phyloP scores from a whole-genome alignment of 176 grass and related monocot species.

The Eremochloa ophiuroides region DNA sequence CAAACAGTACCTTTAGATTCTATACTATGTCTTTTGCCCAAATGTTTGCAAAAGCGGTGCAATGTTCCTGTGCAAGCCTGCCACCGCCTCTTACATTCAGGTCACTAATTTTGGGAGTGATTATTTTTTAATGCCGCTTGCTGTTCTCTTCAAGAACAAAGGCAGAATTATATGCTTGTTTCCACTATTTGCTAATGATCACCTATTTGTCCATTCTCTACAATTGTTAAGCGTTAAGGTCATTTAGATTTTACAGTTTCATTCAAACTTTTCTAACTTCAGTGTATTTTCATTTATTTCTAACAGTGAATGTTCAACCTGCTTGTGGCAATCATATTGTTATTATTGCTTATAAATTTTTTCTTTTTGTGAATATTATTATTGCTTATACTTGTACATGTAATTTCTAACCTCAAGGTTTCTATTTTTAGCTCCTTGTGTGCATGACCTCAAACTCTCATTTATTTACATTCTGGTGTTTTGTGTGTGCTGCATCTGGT shows the following conservation, averaged over 20 bases:
- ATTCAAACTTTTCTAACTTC: neutral
- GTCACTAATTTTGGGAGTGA: neutral
- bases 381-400: neutral
- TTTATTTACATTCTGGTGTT: neutral
- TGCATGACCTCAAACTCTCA: neutral
- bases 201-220: neutral
- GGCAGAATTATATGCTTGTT: neutral
- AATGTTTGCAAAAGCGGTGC: neutral
- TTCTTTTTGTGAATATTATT: too few species aligned
- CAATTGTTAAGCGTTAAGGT: neutral
- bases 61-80: neutral
- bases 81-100: neutral
- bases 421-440: neutral
- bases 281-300: neutral
- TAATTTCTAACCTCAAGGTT: neutral
- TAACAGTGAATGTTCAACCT: neutral
- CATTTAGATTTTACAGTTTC: neutral
- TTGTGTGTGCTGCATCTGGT: too few species aligned
- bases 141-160: neutral
- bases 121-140: neutral
- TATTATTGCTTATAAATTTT: too few species aligned
- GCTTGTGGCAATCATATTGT: neutral
- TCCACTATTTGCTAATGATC: neutral
- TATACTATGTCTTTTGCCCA: neutral
- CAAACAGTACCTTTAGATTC: constrained; percentile 4